Base-by-base conservation (phyloP, 208 protist genomes). In the Leishmania amazonensis region DNA sequence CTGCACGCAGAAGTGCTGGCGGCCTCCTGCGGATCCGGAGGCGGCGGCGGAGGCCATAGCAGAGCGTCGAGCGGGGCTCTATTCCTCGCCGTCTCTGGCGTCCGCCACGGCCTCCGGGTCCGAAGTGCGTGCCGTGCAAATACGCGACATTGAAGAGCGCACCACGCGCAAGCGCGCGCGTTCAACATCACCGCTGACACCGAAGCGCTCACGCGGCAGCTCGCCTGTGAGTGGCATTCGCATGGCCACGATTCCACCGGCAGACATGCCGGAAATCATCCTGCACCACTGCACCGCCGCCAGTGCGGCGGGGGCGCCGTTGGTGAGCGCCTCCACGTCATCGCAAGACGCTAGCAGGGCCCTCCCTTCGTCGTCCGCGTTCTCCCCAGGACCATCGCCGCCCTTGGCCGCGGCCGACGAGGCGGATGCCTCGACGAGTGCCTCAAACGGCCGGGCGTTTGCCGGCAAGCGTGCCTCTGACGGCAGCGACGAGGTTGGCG, bases 1-100 rank as follows among this genome's bases (percentile, higher is more conserved):
- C 82, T 97, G 94, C 87, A 97, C 94, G 47, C 49, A 81, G 15
- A 89, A 85, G 49, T 97, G 94, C 81, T 97, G 94, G 92, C 74
- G 83, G 1, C 42, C 75, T 35, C 74, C 85, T n/a, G 76, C 65
- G 13, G 62, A 67, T 51, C 35, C 65, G 6, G 64, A 65, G 51
- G 57, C 75, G 17, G 64, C 68, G 0, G 75, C 49, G n/a, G 54
- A 11, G 9, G 67, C 19, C 7, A 60, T 71, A 0, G 57, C 42
- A 4, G 49, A 57, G 64, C 72, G 31, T 47, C 47, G 13, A n/a
- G n/a, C 8, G 38, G 40, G 35, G 24, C 73, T 40, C 3, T 2
- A 45, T 60, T 3, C 31, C 15, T 62, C 68, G 7, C n/a, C 42
- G 15, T 73, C 68, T 2, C 21, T 47, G 17, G 68, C 40, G 45